These are phyloP conservation scores for Raphanus sativus DNA, from an alignment of 345 rosid genomes.

Conservation along the genomic window DNA sequence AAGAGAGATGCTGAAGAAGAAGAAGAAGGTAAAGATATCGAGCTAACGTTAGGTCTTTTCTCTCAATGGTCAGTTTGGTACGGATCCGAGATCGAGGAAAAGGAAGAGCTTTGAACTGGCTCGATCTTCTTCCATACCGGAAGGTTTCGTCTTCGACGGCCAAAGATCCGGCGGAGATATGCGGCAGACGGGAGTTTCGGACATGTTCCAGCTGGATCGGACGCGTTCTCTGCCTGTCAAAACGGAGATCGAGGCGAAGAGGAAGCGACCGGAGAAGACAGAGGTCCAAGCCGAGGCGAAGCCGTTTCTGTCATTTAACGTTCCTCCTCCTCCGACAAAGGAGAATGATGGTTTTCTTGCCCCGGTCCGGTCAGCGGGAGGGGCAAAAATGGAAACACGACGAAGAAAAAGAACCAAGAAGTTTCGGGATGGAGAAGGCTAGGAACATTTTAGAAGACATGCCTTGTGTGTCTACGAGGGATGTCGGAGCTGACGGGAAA, in stretches of 20 bases:
- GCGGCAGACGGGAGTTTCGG: slow-evolving; percentile 26
- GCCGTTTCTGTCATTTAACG: neutral
- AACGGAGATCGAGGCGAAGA: slow-evolving; percentile 47
- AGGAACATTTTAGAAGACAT: slow-evolving; percentile 47
- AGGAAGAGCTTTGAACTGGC: slow-evolving; percentile 35
- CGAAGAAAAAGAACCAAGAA: slow-evolving; percentile 10
- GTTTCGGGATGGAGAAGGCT: slow-evolving; percentile 43
- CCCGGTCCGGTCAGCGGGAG: slow-evolving; percentile 5
- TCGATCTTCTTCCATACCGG: slow-evolving; percentile 72
- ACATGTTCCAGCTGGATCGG: slow-evolving; percentile 47
- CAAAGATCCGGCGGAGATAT: slow-evolving; percentile 26
- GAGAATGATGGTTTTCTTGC: neutral
- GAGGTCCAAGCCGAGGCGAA: neutral
- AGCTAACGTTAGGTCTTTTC: slow-evolving; percentile 85
- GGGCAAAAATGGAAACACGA: neutral
- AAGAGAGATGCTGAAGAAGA: slow-evolving; percentile 45
- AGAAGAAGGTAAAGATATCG: slow-evolving; percentile 54
- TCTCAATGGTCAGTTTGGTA: slow-evolving; percentile 78
- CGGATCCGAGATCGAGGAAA: slow-evolving; percentile 62
- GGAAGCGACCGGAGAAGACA: neutral
- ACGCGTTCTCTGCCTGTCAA: slow-evolving; percentile 62
- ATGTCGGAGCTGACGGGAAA: slow-evolving; percentile 49
- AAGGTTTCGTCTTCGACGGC: slow-evolving; percentile 39
- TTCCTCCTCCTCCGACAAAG: neutral
- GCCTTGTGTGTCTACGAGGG: slow-evolving; percentile 56